These are phyloP conservation scores for Agrocybe chaxingu DNA, from an alignment of 768 basidiomycete genomes.

Conservation along the genomic window DNA sequence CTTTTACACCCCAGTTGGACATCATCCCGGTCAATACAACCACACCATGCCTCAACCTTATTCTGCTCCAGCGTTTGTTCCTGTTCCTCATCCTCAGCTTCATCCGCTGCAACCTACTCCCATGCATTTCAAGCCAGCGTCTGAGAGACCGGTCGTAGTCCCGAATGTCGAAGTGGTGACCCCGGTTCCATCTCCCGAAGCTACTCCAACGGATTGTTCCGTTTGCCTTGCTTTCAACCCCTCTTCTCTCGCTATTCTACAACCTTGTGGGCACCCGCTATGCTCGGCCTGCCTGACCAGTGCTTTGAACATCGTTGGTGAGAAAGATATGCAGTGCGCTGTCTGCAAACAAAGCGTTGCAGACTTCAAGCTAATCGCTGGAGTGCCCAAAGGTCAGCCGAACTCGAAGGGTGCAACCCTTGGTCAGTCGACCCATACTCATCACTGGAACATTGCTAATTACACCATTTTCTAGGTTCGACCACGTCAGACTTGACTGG, in stretches of 20 bases:
- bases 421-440: neutral
- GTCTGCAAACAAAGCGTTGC: constrained; percentile 70
- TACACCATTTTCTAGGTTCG: no score
- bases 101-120: constrained; percentile 10
- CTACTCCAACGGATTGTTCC: constrained; percentile 44
- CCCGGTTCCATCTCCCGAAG: constrained; percentile 8
- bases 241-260: constrained; percentile 57
- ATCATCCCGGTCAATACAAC: constrained; percentile 14
- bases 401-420: constrained; percentile 5
- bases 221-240: constrained; percentile 53
- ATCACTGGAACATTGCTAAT: no score
- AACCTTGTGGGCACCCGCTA: constrained; percentile 72
- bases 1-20: constrained; percentile 14
- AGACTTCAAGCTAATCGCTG: constrained; percentile 57
- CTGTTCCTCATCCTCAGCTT: constrained; percentile 15
- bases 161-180: constrained; percentile 1
- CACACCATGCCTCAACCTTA: constrained; percentile 17
- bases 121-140: constrained; percentile 3
- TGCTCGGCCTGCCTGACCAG: constrained; percentile 84
- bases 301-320: constrained; percentile 84
- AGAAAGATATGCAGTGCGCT: constrained; percentile 84
- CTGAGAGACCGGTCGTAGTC: constrained; percentile 5
- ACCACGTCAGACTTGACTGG: constrained; percentile 6
- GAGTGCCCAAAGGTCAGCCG: neutral
- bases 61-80: constrained; percentile 14